Percentiles rank a stretch among this genome's conserved stretches.
Conservation (phyloP, 768 basidiomycete genomes). For the Coprinellus aureogranulatus region DNA sequence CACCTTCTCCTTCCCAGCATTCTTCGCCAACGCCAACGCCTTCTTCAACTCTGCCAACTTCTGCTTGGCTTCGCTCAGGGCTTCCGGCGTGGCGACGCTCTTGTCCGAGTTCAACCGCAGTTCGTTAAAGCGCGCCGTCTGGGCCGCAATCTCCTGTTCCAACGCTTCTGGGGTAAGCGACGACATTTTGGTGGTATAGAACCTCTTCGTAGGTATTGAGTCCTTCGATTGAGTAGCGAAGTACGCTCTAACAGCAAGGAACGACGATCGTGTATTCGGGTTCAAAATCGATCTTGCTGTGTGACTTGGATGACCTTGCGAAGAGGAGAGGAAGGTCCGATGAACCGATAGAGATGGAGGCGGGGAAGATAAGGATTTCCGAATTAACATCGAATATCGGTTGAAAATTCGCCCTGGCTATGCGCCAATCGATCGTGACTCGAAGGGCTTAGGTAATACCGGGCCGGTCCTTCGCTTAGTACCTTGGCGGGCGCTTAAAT, state of each 20-base stretch:
- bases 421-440: background rate
- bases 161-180: constrained; percentile 26
- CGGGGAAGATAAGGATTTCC: constrained; percentile 1
- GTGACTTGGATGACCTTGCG: background rate
- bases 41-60: constrained; percentile 70
- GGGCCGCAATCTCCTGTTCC: constrained; percentile 52
- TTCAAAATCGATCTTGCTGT: no score
- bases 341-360: background rate
- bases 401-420: background rate
- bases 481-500: no score
- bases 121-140: constrained; percentile 58
- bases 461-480: no score
- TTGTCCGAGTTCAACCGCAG: constrained; percentile 39
- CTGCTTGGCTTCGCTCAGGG: constrained; percentile 64
- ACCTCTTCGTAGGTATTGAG: background rate
- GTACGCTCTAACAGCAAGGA: background rate
- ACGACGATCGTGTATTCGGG: background rate
- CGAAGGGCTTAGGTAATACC: background rate
- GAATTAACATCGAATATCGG: background rate
- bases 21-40: constrained; percentile 42
- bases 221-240: background rate
- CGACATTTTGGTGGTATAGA: background rate
- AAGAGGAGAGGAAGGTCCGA: background rate
- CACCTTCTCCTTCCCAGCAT: constrained; percentile 37
- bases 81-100: constrained; percentile 47